Evolutionary conservation across 768 basidiomycete genomes (phyloP).

Genomic region (Termitomyces heimii): DNA sequence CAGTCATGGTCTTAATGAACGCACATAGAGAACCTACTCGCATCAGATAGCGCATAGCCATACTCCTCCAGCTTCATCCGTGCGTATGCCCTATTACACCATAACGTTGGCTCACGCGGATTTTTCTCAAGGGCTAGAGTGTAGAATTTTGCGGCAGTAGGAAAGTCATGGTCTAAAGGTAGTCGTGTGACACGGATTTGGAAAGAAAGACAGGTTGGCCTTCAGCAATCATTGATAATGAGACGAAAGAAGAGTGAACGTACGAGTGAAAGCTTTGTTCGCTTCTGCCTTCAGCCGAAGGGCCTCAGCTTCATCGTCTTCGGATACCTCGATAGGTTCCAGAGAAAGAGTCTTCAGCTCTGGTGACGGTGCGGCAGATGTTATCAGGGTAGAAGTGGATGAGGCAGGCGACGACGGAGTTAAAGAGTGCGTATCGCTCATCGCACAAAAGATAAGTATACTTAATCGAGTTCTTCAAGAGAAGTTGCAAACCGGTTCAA

Average conservation of each 20-base stretch:
- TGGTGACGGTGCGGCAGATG: slow-evolving; percentile 52
- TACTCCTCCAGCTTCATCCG: slow-evolving; percentile 91
- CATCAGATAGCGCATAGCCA: slow-evolving; percentile 86
- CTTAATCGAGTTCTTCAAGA: neutral
- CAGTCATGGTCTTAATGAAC: neutral
- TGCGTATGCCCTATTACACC: slow-evolving; percentile 92
- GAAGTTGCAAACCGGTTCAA: neutral
- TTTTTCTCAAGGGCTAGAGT: slow-evolving; percentile 82
- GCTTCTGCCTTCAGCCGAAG: slow-evolving; percentile 74
- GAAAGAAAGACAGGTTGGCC: neutral
- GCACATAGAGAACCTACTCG: slow-evolving; percentile 50
- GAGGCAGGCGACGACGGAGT: slow-evolving; percentile 34
- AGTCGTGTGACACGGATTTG: slow-evolving; percentile 2
- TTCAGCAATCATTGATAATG: slow-evolving; percentile 2
- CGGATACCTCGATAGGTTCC: slow-evolving; percentile 46
- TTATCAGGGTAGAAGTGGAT: slow-evolving; percentile 43
- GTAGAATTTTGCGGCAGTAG: slow-evolving; percentile 72
- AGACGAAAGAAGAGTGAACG: slow-evolving; percentile 15
- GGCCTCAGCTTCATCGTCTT: slow-evolving; percentile 65
- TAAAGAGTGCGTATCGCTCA: slow-evolving; percentile 27
- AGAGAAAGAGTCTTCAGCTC: slow-evolving; percentile 46
- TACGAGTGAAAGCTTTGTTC: slow-evolving; percentile 82
- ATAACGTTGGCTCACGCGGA: slow-evolving; percentile 82
- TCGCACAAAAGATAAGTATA: slow-evolving; percentile 2
- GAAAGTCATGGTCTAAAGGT: slow-evolving; percentile 63